Percentiles rank a stretch among this genome's conserved stretches.
Evolutionary conservation across 208 protist species (phyloP).

Genomic region (Endotrypanum monterogeii): DNA sequence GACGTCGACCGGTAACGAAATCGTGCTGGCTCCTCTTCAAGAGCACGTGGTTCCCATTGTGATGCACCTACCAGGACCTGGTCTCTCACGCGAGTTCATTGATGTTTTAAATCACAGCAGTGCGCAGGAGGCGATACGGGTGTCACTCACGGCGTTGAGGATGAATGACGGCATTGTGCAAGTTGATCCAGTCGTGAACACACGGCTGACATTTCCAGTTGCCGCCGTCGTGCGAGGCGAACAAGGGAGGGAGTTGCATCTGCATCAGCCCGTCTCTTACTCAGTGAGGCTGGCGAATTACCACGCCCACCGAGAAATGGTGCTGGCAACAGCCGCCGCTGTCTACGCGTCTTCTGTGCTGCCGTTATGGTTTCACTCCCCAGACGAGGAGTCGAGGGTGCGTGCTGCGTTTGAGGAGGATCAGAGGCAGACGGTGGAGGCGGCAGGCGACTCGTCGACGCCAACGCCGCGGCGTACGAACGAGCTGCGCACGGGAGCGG

Average conservation of each 20-base stretch:
- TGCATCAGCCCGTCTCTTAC: conserved; percentile 33
- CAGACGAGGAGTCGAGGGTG: conserved; percentile 24
- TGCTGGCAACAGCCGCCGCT: conserved; percentile 18
- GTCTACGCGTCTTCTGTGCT: conserved; percentile 12
- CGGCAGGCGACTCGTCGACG: neutral
- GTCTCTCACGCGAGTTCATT: conserved; percentile 61
- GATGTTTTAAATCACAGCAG: conserved; percentile 70
- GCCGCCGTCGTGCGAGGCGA: conserved; percentile 32
- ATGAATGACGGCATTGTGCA: conserved; percentile 36
- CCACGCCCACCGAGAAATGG: conserved; percentile 26
- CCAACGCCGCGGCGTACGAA: neutral
- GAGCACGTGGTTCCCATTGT: conserved; percentile 46
- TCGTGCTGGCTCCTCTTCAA: conserved; percentile 42
- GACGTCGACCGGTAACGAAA: conserved; percentile 25
- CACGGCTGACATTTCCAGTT: conserved; percentile 24
- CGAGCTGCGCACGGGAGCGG: conserved; percentile 15
- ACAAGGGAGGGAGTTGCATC: conserved; percentile 19
- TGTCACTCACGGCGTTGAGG: conserved; percentile 48
- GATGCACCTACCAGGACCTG: conserved; percentile 48
- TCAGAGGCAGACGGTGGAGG: conserved; percentile 18
- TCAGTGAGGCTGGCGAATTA: conserved; percentile 32
- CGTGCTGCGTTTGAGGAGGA: conserved; percentile 22
- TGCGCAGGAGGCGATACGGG: conserved; percentile 52
- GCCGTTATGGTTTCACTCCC: conserved; percentile 34
- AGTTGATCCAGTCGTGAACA: conserved; percentile 27